Evolutionary conservation across 225 moss, liverwort and hornwort species (phyloP).

Genomic region (Thuidium tamariscinum): DNA sequence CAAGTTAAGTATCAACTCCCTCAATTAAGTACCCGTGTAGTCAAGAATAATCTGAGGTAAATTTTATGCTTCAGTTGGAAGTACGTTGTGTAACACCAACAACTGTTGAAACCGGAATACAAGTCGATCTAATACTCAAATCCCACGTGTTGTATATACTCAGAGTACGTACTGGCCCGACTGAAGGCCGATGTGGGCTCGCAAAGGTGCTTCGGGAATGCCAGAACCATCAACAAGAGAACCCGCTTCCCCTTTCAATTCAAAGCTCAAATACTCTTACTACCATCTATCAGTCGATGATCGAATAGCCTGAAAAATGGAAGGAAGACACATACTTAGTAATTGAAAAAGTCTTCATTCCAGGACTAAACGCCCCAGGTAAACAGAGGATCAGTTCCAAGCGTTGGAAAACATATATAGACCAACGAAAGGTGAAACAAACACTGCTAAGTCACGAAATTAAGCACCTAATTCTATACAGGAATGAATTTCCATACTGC

Average conservation of each 20-base stretch:
- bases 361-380: not conserved
- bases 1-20: not conserved
- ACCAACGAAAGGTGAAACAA: too few species aligned
- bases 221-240: conserved; percentile 63
- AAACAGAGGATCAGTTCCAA: not conserved
- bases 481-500: not conserved
- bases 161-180: conserved; percentile 58
- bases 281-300: conserved; percentile 69
- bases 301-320: conserved; percentile 52
- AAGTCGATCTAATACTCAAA: conserved; percentile 17
- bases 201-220: conserved; percentile 59
- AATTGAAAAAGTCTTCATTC: not conserved
- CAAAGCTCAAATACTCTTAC: conserved; percentile 52
- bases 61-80: not conserved
- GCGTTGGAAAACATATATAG: not conserved
- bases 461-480: not conserved
- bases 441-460: not conserved
- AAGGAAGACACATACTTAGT: not conserved
- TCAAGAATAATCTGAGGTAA: not conserved
- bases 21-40: not conserved
- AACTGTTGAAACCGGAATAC: not conserved
- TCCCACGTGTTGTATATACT: conserved; percentile 53
- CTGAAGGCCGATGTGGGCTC: conserved; percentile 71
- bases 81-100: not conserved
- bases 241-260: conserved; percentile 55